A percentile compares a stretch with the other conserved stretches of the same genome.
Conservation (phyloP, 1,284 basidiomycete species). For the Cryptococcus sp. region DNA sequence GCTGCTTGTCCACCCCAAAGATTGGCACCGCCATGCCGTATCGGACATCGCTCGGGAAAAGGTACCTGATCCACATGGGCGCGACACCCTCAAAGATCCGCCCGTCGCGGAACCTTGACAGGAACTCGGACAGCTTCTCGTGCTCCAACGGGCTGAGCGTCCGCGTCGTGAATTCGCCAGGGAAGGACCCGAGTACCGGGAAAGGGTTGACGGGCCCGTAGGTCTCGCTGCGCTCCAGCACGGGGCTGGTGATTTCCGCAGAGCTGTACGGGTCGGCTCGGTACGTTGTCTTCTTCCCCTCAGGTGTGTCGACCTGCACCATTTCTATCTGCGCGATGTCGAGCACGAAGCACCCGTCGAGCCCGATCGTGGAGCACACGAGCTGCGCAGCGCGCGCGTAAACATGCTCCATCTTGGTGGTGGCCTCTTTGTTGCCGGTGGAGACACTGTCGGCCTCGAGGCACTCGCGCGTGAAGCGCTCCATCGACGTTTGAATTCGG, state of each 20-base stretch:
- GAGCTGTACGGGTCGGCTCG: slow-evolving; percentile 46
- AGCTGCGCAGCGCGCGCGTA: slow-evolving; percentile 83
- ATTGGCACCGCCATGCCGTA: slow-evolving; percentile 87
- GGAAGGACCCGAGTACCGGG: slow-evolving; percentile 34
- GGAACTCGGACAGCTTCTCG: slow-evolving; percentile 67
- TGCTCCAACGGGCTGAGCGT: slow-evolving; percentile 66
- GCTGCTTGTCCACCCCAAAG: slow-evolving; percentile 88
- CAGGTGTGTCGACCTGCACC: slow-evolving; percentile 56
- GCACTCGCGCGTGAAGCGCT: slow-evolving; percentile 90
- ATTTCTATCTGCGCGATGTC: slow-evolving; percentile 90
- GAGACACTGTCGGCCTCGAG: slow-evolving; percentile 72
- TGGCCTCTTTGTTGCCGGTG: slow-evolving; percentile 28
- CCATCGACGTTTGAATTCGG: slow-evolving; percentile 91
- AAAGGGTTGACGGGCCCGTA: slow-evolving; percentile 40
- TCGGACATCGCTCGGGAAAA: slow-evolving; percentile 73
- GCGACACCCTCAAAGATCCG: slow-evolving; percentile 79
- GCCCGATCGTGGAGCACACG: slow-evolving; percentile 82
- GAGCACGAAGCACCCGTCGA: slow-evolving; percentile 85
- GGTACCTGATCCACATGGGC: slow-evolving; percentile 69
- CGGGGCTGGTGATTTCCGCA: slow-evolving; percentile 22
- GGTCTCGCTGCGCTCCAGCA: slow-evolving; percentile 31
- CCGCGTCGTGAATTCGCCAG: slow-evolving; percentile 30
- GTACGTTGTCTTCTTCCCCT: slow-evolving; percentile 52
- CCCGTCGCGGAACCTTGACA: slow-evolving; percentile 72
- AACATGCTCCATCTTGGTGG: slow-evolving; percentile 70